Conservation (phyloP, 1,284 basidiomycete species). For the Xerocomus nothofagi region DNA sequence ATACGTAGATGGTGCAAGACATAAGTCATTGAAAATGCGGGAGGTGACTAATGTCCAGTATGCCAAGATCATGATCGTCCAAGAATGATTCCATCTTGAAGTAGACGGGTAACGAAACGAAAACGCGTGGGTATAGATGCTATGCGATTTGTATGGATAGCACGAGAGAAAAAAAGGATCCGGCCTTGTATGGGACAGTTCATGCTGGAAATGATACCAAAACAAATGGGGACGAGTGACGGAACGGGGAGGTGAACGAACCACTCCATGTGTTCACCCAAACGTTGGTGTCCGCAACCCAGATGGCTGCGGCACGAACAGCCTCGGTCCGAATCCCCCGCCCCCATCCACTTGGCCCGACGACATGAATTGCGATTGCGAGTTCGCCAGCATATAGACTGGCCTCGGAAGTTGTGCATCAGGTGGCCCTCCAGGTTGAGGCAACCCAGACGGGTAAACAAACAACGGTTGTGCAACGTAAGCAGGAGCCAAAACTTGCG, state of each 20-base stretch:
- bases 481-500: slow-evolving; percentile 30
- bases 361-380: slow-evolving; percentile 27
- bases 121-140: slow-evolving; percentile 2
- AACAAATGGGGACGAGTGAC: neutral
- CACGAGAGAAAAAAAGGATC: neutral
- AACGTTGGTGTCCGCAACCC: slow-evolving; percentile 30
- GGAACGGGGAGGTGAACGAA: too few species aligned
- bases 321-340: slow-evolving; percentile 12
- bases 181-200: neutral
- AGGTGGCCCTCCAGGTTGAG: slow-evolving; percentile 29
- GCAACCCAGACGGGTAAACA: slow-evolving; percentile 34
- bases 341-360: slow-evolving; percentile 22
- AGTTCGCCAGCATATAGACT: slow-evolving; percentile 34
- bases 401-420: slow-evolving; percentile 27
- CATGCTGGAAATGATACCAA: neutral
- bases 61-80: slow-evolving; percentile 1
- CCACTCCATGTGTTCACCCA: slow-evolving; percentile 13
- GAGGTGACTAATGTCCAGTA: neutral
- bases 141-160: neutral
- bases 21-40: slow-evolving; percentile 3
- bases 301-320: slow-evolving; percentile 29
- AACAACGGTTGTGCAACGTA: slow-evolving; percentile 36
- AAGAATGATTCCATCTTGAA: neutral
- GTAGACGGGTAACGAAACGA: neutral
- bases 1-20: neutral